Percentiles rank a stretch among this genome's conserved stretches.
phyloP scores from a whole-genome alignment of 2,329 filamentous ascomycete genomes.

The Neofusicoccum parvum region DNA sequence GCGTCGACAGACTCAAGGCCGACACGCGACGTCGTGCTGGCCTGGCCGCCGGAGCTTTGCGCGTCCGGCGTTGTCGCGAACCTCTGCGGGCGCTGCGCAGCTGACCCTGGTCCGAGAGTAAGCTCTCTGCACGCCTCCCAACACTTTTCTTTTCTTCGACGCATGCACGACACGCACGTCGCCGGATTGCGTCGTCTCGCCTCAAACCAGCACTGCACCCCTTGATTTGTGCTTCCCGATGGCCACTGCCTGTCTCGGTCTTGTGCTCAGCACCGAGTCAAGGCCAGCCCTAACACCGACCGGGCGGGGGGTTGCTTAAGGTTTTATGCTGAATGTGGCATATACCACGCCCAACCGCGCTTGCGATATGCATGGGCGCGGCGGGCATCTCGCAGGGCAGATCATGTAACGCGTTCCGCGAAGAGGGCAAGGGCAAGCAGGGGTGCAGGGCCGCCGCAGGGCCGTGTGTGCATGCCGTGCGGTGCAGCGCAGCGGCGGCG shows the following conservation, averaged over 20 bases:
- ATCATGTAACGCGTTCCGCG: no score
- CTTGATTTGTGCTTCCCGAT: neutral
- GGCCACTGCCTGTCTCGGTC: neutral
- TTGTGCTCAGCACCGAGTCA: neutral
- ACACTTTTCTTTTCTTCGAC: neutral
- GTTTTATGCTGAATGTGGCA: neutral
- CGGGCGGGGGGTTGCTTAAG: neutral
- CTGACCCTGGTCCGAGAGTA: no score
- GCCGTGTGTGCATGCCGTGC: no score
- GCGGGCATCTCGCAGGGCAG: neutral
- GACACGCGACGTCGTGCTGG: no score
- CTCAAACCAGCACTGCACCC: no score
- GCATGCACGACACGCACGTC: neutral
- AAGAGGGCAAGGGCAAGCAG: no score
- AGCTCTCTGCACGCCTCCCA: neutral
- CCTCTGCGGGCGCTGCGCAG: no score
- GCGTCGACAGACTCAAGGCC: neutral
- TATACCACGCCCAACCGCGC: neutral
- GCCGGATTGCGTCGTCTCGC: neutral
- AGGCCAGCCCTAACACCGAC: no score
- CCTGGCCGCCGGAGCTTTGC: no score
- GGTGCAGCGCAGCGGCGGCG: no score
- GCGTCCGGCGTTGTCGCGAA: no score
- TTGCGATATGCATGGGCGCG: neutral
- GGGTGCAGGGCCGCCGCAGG: no score